phyloP scores from a whole-genome alignment of 2,329 filamentous ascomycete species.

The Pseudogymnoascus sp. region DNA sequence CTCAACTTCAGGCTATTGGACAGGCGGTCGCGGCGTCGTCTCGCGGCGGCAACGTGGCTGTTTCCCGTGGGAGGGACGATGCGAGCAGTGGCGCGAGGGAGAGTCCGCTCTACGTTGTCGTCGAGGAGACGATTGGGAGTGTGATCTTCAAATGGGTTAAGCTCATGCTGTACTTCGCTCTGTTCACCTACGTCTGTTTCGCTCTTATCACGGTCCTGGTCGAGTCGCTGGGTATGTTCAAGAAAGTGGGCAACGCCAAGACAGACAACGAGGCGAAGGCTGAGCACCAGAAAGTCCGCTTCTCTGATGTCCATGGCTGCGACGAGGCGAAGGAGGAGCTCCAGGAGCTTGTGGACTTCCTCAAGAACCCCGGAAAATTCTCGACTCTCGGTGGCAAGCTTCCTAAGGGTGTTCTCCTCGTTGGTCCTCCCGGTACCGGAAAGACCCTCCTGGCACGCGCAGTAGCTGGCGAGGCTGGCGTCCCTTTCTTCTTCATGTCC shows the following conservation, averaged over 20 bases:
- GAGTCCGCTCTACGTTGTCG: conserved; percentile 87
- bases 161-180: conserved; percentile 69
- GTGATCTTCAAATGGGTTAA: conserved; percentile 86
- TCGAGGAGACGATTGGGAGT: conserved; percentile 77
- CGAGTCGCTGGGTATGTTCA: conserved; percentile 70
- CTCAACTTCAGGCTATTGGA: conserved; percentile 68
- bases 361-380: conserved; percentile 89
- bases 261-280: conserved; percentile 77
- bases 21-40: conserved; percentile 71
- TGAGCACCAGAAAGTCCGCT: conserved; percentile 84
- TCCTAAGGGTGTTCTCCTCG: conserved; percentile 90
- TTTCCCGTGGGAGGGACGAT: conserved; percentile 37
- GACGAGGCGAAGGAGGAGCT: conserved; percentile 98
- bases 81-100: conserved; percentile 64
- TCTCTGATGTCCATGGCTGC: conserved; percentile 91
- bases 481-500: conserved; percentile 99
- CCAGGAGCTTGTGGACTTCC: conserved; percentile 91
- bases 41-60: conserved; percentile 55
- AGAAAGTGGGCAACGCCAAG: conserved; percentile 62
- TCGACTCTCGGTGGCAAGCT: conserved; percentile 91
- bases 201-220: conserved; percentile 74
- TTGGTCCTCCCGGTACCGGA: conserved; percentile 92
- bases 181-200: conserved; percentile 72
- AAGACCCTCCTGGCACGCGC: conserved; percentile 94
- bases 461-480: conserved; percentile 91